Evolutionary conservation across 306 rosid species (phyloP).

Genomic region (Acacia acuminata): DNA sequence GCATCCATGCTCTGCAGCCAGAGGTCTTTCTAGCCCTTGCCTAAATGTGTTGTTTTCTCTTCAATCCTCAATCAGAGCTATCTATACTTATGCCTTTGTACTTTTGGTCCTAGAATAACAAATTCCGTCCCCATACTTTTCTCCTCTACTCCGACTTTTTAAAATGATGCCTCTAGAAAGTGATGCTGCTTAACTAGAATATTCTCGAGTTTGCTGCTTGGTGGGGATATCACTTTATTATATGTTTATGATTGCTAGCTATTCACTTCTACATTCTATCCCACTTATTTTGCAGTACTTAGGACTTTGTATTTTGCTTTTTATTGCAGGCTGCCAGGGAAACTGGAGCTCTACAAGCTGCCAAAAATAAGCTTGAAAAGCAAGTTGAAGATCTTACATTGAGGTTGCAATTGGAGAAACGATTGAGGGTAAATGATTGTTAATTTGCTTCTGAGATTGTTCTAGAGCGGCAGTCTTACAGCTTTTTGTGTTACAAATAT

Average conservation of each 20-base stretch:
- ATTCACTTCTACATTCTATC: conserved; percentile 17
- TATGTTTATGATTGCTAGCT: conserved; percentile 22
- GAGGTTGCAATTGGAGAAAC: conserved; percentile 97
- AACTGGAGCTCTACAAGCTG: conserved; percentile 99
- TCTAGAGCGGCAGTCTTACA: conserved; percentile 14
- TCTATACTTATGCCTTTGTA: background rate
- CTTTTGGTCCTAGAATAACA: conserved; percentile 13
- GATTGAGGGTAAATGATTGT: conserved; percentile 71
- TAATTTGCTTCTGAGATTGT: conserved; percentile 5
- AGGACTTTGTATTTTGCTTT: background rate
- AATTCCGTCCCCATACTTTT: background rate
- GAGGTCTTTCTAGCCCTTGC: background rate
- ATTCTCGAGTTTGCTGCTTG: conserved; percentile 3
- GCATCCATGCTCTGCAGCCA: background rate
- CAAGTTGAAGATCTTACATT: conserved; percentile 96
- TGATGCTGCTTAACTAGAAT: conserved; percentile 14
- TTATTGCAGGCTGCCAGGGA: conserved; percentile 89
- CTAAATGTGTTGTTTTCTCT: conserved; percentile 17
- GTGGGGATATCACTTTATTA: conserved; percentile 11
- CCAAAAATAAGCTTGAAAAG: conserved; percentile 98
- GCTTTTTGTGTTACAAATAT: background rate
- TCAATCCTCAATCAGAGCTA: conserved; percentile 11
- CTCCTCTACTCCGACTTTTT: background rate
- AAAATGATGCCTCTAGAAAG: conserved; percentile 13
- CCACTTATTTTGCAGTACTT: background rate